Base-by-base conservation (phyloP, 1,139 yeast genomes). In the Geotrichum klebahnii region DNA sequence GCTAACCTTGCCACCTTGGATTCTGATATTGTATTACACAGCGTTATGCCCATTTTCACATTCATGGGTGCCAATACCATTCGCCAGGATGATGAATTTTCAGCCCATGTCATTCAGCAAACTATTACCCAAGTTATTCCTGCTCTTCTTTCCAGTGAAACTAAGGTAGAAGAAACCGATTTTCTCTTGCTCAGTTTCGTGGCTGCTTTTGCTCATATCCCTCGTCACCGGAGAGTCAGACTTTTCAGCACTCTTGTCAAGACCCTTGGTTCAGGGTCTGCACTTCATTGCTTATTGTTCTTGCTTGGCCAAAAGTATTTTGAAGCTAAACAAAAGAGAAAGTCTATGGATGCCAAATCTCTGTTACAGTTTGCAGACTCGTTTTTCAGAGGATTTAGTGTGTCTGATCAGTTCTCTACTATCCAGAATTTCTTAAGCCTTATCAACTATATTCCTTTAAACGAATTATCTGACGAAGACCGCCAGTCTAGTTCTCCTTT, bases 51-150 rank as follows among this genome's bases (percentile, higher is more conserved):
- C 17, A 90, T 92, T 50, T 92, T 92, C 72, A 94, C 98, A 0
- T 94, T 92, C 62, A 92, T 92, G 98, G 99, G 99, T 52, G 96
- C 97, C 28, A 95, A 89, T 62, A 89, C 97, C 10, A 80, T 94
- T 47, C 83, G 96, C 63, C 97, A 92, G 70, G 98, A 92, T 67
- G 97, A 92, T 66, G 97, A 89, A 62, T 90, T 87, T 65, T 87
- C 97, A 1, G 85, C 85, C 41, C 84, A 86, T 57, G 97, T 92
- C 35, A 88, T 94, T 56, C 96, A 89, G 62, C 94, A 88, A 65
- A 92, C 99, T 2, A 84, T 92, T 48, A 74, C 86, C 14, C 83
- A 86, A 60, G 96, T 92, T 46, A 82, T 92, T 42, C 98, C 98
- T 3, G 96, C 97, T 0, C 75, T 92, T 56, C 81, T 94, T 8